These are phyloP conservation scores for Plectosphaerella sp. DNA, from an alignment of 2,329 filamentous ascomycete species.

Conservation along the genomic window DNA sequence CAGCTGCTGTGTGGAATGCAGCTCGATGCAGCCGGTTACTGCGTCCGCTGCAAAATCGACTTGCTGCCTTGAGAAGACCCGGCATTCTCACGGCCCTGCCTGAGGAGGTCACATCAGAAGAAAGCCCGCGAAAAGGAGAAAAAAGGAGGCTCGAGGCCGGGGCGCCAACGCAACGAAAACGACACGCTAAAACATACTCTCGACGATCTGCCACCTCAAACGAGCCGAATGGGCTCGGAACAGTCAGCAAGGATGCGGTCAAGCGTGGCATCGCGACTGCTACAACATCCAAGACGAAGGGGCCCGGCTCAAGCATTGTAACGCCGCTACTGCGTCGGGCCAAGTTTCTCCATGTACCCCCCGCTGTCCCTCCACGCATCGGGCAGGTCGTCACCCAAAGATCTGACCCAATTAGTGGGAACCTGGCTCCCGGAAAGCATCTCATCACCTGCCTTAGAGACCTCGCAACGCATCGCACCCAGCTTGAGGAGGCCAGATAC, in stretches of 20 bases:
- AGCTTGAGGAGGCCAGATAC: slow-evolving; percentile 7
- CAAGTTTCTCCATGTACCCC: neutral
- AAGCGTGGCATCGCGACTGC: neutral
- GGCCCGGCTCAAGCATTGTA: neutral
- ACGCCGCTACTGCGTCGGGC: neutral
- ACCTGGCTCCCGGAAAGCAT: no score
- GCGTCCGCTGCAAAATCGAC: slow-evolving; percentile 38
- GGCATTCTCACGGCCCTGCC: slow-evolving; percentile 6
- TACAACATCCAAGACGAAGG: neutral
- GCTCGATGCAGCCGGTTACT: slow-evolving; percentile 41
- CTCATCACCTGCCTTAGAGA: no score
- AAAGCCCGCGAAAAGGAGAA: neutral
- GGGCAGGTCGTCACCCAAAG: no score
- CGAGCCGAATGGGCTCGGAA: neutral
- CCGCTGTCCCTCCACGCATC: no score
- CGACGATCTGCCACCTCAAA: neutral
- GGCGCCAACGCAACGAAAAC: slow-evolving; percentile 12
- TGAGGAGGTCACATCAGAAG: neutral
- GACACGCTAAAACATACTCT: slow-evolving; percentile 10
- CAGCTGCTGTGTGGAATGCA: slow-evolving; percentile 33
- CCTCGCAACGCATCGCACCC: no score
- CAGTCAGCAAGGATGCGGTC: neutral
- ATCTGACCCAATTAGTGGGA: no score
- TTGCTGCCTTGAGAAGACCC: slow-evolving; percentile 33
- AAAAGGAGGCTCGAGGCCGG: neutral